A percentile compares a stretch with the other conserved stretches of the same genome.
phyloP scores from a whole-genome alignment of 371 early-diverging fungal genomes.

The Blastocladiella emersonii region DNA sequence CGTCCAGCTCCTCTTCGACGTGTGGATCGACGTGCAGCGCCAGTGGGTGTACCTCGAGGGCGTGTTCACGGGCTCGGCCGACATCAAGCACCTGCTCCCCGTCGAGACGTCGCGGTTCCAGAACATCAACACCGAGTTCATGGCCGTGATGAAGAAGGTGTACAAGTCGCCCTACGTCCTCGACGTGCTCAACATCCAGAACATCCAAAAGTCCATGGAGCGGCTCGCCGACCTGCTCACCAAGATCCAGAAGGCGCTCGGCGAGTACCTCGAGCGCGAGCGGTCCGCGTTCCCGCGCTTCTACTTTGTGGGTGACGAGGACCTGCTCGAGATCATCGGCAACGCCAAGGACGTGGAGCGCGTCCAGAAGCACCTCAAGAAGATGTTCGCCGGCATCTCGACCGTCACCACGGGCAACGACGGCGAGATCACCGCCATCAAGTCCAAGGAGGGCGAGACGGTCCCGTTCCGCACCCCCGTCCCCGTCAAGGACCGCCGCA shows the following conservation, averaged over 20 bases:
- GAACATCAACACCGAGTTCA: slow-evolving; percentile 92
- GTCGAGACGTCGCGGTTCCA: slow-evolving; percentile 88
- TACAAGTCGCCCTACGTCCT: slow-evolving; percentile 91
- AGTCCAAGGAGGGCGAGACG: slow-evolving; percentile 84
- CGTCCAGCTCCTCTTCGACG: slow-evolving; percentile 88
- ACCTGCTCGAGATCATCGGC: slow-evolving; percentile 95
- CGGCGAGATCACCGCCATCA: slow-evolving; percentile 62
- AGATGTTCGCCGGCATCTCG: slow-evolving; percentile 97
- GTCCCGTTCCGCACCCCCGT: slow-evolving; percentile 68
- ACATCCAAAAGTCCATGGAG: slow-evolving; percentile 90
- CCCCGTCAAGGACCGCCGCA: slow-evolving; percentile 63
- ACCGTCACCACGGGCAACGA: slow-evolving; percentile 60
- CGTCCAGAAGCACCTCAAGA: slow-evolving; percentile 95
- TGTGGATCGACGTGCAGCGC: slow-evolving; percentile 98
- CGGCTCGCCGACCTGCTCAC: slow-evolving; percentile 78
- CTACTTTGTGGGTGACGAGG: slow-evolving; percentile 99
- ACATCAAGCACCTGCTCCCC: slow-evolving; percentile 91
- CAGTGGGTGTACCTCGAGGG: slow-evolving; percentile 99
- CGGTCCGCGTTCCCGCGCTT: slow-evolving; percentile 95
- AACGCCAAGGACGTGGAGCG: slow-evolving; percentile 89
- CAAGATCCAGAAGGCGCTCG: slow-evolving; percentile 95
- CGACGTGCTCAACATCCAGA: slow-evolving; percentile 82
- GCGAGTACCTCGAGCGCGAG: slow-evolving; percentile 94
- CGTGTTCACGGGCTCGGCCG: slow-evolving; percentile 87
- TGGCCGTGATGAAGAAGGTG: slow-evolving; percentile 93